Evolutionary conservation across 2,329 filamentous ascomycete species (phyloP).

Genomic region (Aspergillus hortae): DNA sequence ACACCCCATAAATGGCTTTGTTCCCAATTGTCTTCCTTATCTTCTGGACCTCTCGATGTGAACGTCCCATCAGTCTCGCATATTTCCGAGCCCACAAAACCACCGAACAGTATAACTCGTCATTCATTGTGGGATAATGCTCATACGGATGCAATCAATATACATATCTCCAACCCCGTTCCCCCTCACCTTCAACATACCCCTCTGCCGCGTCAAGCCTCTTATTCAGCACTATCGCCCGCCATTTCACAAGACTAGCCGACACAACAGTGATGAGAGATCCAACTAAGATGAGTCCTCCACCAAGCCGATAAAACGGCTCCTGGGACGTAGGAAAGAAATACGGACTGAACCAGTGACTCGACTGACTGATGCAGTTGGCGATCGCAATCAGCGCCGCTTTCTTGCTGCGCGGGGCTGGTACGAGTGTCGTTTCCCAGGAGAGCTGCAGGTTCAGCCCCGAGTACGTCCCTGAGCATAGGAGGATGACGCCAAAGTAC

Average conservation of each 20-base stretch:
- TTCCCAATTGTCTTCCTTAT: too few relatives aligned
- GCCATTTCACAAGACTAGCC: not conserved
- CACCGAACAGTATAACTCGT: too few relatives aligned
- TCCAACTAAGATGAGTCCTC: not conserved
- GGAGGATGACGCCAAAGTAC: not conserved
- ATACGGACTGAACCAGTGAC: not conserved
- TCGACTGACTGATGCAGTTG: not conserved
- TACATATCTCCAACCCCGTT: not conserved
- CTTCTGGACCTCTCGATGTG: too few relatives aligned
- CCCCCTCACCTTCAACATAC: not conserved
- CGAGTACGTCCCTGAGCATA: not conserved
- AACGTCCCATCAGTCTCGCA: too few relatives aligned
- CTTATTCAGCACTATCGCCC: not conserved
- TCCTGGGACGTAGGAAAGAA: not conserved
- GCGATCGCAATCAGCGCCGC: not conserved
- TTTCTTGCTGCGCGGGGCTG: not conserved
- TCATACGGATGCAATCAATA: not conserved
- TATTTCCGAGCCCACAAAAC: too few relatives aligned
- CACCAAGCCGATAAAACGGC: not conserved
- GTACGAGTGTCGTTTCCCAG: not conserved
- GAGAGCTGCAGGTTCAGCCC: not conserved
- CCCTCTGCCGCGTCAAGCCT: not conserved
- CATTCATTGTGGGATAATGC: too few relatives aligned
- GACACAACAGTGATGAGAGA: not conserved
- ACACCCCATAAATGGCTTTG: too few relatives aligned